Base-by-base conservation (phyloP, 179 eudicot genomes). In the Beta corolliflora region DNA sequence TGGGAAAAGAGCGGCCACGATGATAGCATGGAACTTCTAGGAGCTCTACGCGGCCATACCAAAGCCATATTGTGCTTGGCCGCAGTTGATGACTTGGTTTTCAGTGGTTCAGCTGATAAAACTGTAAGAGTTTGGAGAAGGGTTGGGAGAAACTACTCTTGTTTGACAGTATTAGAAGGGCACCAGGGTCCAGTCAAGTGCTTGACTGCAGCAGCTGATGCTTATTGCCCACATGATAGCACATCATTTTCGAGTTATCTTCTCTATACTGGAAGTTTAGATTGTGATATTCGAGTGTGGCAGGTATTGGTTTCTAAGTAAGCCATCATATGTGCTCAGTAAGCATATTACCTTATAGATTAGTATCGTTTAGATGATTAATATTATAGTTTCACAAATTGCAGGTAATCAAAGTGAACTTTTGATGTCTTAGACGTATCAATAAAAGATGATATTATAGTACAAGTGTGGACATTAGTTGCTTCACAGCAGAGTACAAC, bases 61-160 rank as follows among this genome's bases (percentile, higher is more conserved):
- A 92, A 87, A 87, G 95, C 97, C 6, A 86, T 96, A 25, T 80
- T 97, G 78, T 92, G 99, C 75, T 84, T 97, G 85, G 82, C 88
- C 53, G 87, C 82, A 44, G 88, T 88, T 6, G 81, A 79, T 16
- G 93, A 92, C 78, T 78, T 97, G 84, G 60, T 97, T 72, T 84
- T 84, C 77, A 94, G 99, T 63, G 99, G 99, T 54, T 94, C 99
- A 25, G 94, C 92, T 16, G 99, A 97, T 87, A 90, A 93, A 83
- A 97, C 94, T 71, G 91, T 97, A 16, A 93, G 99, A 89, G 87
- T 97, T 65, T 97, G 98, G 99, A 87, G 89, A 63, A 87, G 84
- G 23, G 21, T 48, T 45, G 91, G 82, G 3, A 84, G 88, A 44
- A 82, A 75, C 79, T 92, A 75, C 77, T 84, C 90, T 59, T 94